phyloP scores from a whole-genome alignment of 2,329 filamentous ascomycete species.

The Hirsutella thompsonii region DNA sequence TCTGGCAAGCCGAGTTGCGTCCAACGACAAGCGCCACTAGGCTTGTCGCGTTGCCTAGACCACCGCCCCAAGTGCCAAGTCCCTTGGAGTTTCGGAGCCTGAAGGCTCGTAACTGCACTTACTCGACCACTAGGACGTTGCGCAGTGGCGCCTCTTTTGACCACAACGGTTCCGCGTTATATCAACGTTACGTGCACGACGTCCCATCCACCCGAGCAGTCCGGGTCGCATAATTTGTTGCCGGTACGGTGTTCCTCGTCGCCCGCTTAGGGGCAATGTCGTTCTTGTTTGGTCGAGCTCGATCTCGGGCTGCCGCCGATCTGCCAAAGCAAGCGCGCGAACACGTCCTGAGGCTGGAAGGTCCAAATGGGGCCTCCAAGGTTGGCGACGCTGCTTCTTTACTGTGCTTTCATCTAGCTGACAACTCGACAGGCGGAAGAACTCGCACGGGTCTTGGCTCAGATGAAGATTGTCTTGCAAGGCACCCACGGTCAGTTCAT shows the following conservation, averaged over 20 bases:
- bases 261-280: slow-evolving; percentile 24
- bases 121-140: too few species aligned
- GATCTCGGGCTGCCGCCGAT: slow-evolving; percentile 37
- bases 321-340: slow-evolving; percentile 43
- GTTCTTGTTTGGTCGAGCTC: slow-evolving; percentile 41
- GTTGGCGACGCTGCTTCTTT: slow-evolving; percentile 14
- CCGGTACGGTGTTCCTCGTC: background rate
- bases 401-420: slow-evolving; percentile 2
- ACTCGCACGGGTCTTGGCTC: slow-evolving; percentile 67
- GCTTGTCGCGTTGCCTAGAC: too few species aligned
- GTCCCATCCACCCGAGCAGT: too few species aligned
- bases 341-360: slow-evolving; percentile 38
- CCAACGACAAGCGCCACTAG: too few species aligned
- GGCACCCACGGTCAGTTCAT: slow-evolving; percentile 65
- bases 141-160: too few species aligned
- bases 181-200: too few species aligned
- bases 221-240: background rate
- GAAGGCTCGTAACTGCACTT: too few species aligned
- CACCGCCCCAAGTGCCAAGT: too few species aligned
- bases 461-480: slow-evolving; percentile 90
- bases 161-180: too few species aligned
- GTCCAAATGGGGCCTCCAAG: slow-evolving; percentile 33
- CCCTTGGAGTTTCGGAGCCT: too few species aligned
- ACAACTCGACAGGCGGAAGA: slow-evolving; percentile 58
- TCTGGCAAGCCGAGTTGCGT: too few species aligned